Conservation (phyloP, 2,329 filamentous ascomycete genomes). For the Bipolaris bicolor region DNA sequence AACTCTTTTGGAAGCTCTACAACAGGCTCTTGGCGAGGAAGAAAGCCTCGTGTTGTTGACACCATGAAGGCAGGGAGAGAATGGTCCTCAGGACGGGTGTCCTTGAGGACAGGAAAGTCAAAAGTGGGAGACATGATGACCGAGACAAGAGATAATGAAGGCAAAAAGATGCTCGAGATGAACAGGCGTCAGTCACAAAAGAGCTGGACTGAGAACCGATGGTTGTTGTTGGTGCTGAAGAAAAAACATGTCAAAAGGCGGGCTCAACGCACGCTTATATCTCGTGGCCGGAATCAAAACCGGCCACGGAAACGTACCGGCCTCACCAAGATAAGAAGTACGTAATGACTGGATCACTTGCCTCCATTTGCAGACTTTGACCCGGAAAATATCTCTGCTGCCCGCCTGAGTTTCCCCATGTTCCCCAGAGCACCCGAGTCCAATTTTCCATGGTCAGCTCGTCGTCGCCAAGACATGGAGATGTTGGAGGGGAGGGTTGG, state of each 20-base stretch:
- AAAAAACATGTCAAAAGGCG: conserved; percentile 19
- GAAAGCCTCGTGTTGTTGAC: conserved; percentile 74
- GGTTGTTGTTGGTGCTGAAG: conserved; percentile 12
- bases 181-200: neutral
- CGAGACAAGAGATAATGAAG: conserved; percentile 5
- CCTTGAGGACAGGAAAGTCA: conserved; percentile 66
- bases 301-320: conserved; percentile 45
- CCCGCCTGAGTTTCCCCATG: conserved; percentile 7
- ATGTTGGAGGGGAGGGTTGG: neutral
- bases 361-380: conserved; percentile 19
- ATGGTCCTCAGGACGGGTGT: conserved; percentile 66
- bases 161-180: conserved; percentile 1
- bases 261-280: conserved; percentile 42
- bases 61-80: conserved; percentile 79
- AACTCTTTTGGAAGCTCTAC: conserved; percentile 74
- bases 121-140: conserved; percentile 49
- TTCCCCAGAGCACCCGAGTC: neutral
- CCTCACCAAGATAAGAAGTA: conserved; percentile 44
- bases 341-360: conserved; percentile 46
- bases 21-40: conserved; percentile 64
- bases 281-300: conserved; percentile 41
- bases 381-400: conserved; percentile 18
- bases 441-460: conserved; percentile 11
- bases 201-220: conserved; percentile 2
- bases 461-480: conserved; percentile 24